Evolutionary conservation across 2,329 filamentous ascomycete species (phyloP).

Genomic region (Scolecobasidium constrictum): DNA sequence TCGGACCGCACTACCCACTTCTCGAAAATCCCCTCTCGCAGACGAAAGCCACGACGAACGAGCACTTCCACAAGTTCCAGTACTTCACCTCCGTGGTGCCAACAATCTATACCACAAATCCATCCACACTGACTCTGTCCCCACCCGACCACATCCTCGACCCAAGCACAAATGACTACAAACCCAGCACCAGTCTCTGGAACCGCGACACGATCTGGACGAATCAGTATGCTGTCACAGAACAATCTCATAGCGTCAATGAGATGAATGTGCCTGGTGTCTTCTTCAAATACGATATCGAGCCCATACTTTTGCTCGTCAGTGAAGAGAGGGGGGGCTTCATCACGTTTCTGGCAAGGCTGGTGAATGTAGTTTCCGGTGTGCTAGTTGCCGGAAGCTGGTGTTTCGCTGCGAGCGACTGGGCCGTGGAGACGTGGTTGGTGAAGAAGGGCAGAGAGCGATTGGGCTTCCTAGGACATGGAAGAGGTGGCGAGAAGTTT

Average conservation of each 20-base stretch:
- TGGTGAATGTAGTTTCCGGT: conserved; percentile 84
- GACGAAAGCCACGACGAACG: conserved; percentile 64
- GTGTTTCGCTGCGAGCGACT: conserved; percentile 78
- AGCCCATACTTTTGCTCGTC: conserved; percentile 81
- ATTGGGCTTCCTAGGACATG: conserved; percentile 27
- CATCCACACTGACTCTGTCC: conserved; percentile 35
- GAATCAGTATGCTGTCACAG: conserved; percentile 96
- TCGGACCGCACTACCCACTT: conserved; percentile 91
- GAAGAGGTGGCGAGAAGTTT: conserved; percentile 13
- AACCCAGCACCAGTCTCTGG: conserved; percentile 20
- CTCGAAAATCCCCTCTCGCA: conserved; percentile 90
- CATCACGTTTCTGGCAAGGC: conserved; percentile 62
- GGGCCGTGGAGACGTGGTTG: conserved; percentile 45
- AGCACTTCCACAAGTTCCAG: conserved; percentile 90
- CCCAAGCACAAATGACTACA: conserved; percentile 22
- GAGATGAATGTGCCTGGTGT: conserved; percentile 72
- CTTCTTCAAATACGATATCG: conserved; percentile 98
- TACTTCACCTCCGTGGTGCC: conserved; percentile 95
- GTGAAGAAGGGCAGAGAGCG: conserved; percentile 25
- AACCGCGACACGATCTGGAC: conserved; percentile 60
- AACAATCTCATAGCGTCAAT: conserved; percentile 62
- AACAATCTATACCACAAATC: conserved; percentile 64
- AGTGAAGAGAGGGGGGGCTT: conserved; percentile 70
- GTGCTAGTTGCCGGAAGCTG: conserved; percentile 90
- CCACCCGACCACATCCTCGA: conserved; percentile 29